Conservation (phyloP, 225 moss, liverwort and hornwort genomes). For the Rhytidiadelphus loreus region DNA sequence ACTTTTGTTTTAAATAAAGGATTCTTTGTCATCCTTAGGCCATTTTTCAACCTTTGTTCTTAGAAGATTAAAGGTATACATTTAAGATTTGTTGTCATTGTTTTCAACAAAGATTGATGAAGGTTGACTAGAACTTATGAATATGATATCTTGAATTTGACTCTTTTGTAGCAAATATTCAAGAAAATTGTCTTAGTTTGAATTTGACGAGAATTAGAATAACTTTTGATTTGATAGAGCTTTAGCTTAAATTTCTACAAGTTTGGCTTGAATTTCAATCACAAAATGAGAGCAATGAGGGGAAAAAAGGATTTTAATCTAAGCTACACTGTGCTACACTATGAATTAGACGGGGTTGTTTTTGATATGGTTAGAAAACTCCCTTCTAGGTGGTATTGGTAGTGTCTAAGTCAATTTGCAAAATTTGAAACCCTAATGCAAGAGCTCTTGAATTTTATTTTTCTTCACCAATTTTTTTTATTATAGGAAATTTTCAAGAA, state of each 20-base stretch:
- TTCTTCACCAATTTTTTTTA: not conserved
- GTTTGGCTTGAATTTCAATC: not conserved
- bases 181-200: not conserved
- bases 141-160: not conserved
- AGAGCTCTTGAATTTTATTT: not conserved
- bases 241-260: not conserved
- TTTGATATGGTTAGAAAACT: not conserved
- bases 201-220: not conserved
- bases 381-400: not conserved
- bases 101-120: not conserved
- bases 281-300: not conserved
- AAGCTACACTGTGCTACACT: too few relatives aligned
- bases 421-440: not conserved
- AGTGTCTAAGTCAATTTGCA: not conserved
- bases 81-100: not conserved
- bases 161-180: not conserved
- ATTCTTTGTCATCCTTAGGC: accelerated
- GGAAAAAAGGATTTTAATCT: not conserved
- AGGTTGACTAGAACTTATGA: not conserved
- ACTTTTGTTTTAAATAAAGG: not conserved
- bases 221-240: not conserved
- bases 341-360: not conserved
- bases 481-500: not conserved
- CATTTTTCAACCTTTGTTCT: accelerated
- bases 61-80: accelerated